phyloP scores from a whole-genome alignment of 495 filamentous ascomycete genomes.

The Aspergillus taichungensis region DNA sequence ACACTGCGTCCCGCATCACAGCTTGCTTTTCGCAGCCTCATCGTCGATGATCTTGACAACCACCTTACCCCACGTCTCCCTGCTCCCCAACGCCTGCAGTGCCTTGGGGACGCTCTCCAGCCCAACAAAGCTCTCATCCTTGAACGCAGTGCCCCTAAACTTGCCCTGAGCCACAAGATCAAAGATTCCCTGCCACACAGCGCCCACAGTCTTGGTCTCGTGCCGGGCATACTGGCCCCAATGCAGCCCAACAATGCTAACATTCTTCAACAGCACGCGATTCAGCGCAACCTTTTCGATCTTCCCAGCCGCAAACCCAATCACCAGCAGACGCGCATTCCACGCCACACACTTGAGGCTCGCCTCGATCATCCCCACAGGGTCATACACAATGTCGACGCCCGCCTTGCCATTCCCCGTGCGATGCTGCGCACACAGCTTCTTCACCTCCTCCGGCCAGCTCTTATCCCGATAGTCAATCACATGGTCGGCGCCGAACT shows the following conservation, averaged over 20 bases:
- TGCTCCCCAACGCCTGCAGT: constrained; percentile 62
- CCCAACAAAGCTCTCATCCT: constrained; percentile 71
- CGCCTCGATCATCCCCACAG: constrained; percentile 76
- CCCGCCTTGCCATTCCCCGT: constrained; percentile 58
- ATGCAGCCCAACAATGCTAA: constrained; percentile 79
- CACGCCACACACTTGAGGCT: constrained; percentile 82
- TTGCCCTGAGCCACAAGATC: constrained; percentile 67
- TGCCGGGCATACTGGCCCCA: constrained; percentile 77
- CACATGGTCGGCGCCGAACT: constrained; percentile 77
- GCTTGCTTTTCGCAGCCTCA: constrained; percentile 40
- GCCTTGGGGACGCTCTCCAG: constrained; percentile 72
- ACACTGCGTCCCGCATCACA: constrained; percentile 14
- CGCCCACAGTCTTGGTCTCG: constrained; percentile 60
- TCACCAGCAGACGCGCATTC: constrained; percentile 79
- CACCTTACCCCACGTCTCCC: constrained; percentile 94
- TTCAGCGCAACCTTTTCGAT: constrained; percentile 94
- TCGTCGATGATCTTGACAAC: constrained; percentile 79
- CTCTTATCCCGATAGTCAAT: constrained; percentile 61
- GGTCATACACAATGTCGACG: constrained; percentile 86
- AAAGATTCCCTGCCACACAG: constrained; percentile 77
- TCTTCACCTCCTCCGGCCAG: constrained; percentile 75
- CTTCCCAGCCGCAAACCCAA: constrained; percentile 81
- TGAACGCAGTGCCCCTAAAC: constrained; percentile 74
- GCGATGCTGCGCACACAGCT: constrained; percentile 41
- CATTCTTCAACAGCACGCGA: constrained; percentile 88